Evolutionary conservation across 1,139 yeast genomes (phyloP), one percentile per base, ranked within the genome.

Genomic region (Zygotorulaspora mrakii): DNA sequence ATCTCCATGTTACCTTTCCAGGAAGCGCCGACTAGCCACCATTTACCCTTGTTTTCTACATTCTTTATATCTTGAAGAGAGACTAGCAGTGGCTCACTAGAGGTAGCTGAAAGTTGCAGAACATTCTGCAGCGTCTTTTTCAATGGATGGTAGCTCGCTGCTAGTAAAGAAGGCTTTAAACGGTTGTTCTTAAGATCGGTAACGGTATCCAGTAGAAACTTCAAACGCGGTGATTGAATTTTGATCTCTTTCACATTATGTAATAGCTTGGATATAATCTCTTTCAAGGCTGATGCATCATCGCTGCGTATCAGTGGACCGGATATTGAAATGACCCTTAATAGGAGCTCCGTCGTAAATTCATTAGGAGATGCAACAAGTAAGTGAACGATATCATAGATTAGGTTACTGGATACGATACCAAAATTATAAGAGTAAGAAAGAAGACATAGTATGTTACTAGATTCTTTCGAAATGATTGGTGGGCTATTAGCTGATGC

Each of bases 21-120:
- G 0, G 98, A 96, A 3, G 97, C 85, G 32, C 99, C 98, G 25
- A 94, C 89, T 31, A 91, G 70, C 99, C 98, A 94, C 99, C 99
- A 94, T 62, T 89, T 91, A 41, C 98, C 98, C 48, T 79, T 76
- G 0, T 81, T 76, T 9, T 80, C 85, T 20, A 86, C 73, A 47
- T 76, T 77, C 36, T 76, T 77, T 43, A 94, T 88, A 65, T 94
- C 99, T 35, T 77, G 81, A 23, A 94, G 68, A 2, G 87, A 70
- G 1, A 91, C 97, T 52, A 85, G 88, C 22, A 94, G 70, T 1
- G 98, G 86, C 40, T 91, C 98, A 27, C 69, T 67, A 35, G 71
- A 69, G 25, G 70, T 67, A 18, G 72, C 61, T 24, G 68, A 66
- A 17, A 74, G 62, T n/a, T 56, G 57, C 7, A 60, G 55, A 10